Evolutionary conservation across 2,329 filamentous ascomycete species (phyloP).

Genomic region (Pyrenophora teres): DNA sequence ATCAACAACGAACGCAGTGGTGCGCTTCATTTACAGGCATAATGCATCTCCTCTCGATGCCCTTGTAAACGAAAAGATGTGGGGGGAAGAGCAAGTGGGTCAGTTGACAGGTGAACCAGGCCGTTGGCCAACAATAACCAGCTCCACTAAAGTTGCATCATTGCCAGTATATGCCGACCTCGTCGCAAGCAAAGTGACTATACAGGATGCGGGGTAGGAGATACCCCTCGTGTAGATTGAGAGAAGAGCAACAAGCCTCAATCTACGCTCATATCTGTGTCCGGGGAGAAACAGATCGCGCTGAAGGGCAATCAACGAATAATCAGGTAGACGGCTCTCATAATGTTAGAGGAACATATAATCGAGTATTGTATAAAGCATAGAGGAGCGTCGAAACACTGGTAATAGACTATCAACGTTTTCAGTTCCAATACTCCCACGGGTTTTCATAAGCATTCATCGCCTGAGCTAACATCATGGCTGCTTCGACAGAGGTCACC

Average conservation of each 20-base stretch:
- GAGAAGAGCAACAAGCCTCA: neutral
- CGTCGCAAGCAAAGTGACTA: neutral
- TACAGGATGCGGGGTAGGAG: neutral
- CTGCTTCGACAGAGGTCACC: conserved; percentile 25
- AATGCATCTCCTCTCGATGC: too few species aligned
- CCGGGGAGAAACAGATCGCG: neutral
- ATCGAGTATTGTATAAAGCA: conserved; percentile 1
- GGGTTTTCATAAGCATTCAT: neutral
- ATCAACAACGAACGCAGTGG: too few species aligned
- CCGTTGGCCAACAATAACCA: neutral
- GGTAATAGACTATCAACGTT: neutral
- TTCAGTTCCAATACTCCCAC: neutral
- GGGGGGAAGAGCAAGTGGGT: neutral
- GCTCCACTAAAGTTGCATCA: too few species aligned
- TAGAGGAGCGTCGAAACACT: neutral
- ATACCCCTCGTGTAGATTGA: neutral
- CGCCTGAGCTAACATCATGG: conserved; percentile 21
- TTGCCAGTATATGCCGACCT: neutral
- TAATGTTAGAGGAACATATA: neutral
- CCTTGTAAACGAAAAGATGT: neutral
- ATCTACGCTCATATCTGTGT: conserved; percentile 2
- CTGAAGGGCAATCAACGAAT: conserved; percentile 1
- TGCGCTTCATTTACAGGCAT: too few species aligned
- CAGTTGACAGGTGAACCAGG: neutral
- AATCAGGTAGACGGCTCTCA: neutral